Percentiles rank a stretch among this genome's conserved stretches.
These are phyloP conservation scores for Colletotrichum magnum DNA, from an alignment of 2,329 filamentous ascomycete species.

Conservation along the genomic window DNA sequence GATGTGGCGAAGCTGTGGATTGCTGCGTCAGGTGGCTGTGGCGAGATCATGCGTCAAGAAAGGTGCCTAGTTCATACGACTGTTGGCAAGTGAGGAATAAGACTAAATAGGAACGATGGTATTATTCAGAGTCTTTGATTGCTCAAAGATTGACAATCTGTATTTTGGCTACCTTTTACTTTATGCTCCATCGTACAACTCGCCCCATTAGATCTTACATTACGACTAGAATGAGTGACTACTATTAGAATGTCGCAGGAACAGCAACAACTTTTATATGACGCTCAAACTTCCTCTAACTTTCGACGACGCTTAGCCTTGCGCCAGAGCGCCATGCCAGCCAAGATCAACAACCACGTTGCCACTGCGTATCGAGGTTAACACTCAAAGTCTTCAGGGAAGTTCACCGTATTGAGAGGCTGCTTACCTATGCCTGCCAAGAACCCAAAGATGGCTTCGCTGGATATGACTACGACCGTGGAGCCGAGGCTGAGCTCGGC, in stretches of 20 bases:
- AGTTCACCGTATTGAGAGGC: no score
- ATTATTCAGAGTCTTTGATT: no score
- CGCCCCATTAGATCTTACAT: no score
- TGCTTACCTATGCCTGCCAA: constrained; percentile 12
- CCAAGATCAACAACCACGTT: constrained; percentile 3
- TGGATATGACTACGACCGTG: constrained; percentile 6
- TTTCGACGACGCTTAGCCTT: constrained; percentile 3
- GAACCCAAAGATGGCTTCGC: constrained; percentile 16
- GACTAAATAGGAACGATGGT: no score
- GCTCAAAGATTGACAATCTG: no score
- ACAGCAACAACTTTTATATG: neutral
- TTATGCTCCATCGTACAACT: neutral
- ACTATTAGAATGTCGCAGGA: neutral
- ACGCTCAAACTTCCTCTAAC: neutral
- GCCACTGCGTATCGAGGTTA: neutral
- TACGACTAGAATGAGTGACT: no score
- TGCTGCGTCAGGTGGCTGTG: no score
- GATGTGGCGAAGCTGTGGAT: neutral
- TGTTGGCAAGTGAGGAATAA: no score
- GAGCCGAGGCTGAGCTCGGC: neutral
- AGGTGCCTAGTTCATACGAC: no score
- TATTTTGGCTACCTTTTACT: neutral
- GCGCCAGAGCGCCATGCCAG: constrained; percentile 4
- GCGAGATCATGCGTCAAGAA: no score
- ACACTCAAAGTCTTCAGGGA: no score